Base-by-base conservation (phyloP, 441 rosid species). In the Eruca vesicaria region DNA sequence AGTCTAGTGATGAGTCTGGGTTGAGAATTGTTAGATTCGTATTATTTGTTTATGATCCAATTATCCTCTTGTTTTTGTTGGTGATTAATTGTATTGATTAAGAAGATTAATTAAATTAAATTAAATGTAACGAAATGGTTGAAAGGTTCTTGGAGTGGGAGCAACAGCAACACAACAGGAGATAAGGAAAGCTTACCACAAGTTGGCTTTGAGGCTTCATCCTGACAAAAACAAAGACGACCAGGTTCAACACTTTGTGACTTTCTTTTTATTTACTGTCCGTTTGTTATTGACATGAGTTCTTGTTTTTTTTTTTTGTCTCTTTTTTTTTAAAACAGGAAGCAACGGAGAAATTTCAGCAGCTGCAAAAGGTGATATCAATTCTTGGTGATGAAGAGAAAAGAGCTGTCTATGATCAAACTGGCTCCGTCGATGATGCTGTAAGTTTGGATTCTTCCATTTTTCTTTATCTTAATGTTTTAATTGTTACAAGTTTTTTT, bases 331-430 rank as follows among this genome's bases (percentile, higher is more conserved):
- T 0, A 16, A 8, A 66, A 64, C 57, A 96, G 99, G 98, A 91
- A 50, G 97, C 97, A 29, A 96, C 93, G 73, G 99, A 90, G 80
- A 96, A 92, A 58, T 93, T 93, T 80, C 97, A 96, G 88, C 96
- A 90, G 78, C 75, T 96, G 84, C 98, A 96, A 80, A 96, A 90
- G 85, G 96, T 91, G 81, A 91, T 96, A 43, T 88, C 96, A 0
- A 82, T 96, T 81, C 96, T 96, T 4, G 98, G 97, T 5, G 97
- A 96, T 71, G 93, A 88, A 77, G 97, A 93, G 83, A 93, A 93
- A 79, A 82, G 94, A 1, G 94, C 89, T 0, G 69, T 93, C 19
- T 93, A 91, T 81, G 97, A 93, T 72, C 93, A 90, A 82, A 93
- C 99, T 68, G 97, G 98, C 38, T 92, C 96, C 55, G 84, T 87